Percentiles rank a stretch among this genome's conserved stretches.
Evolutionary conservation across 768 basidiomycete genomes (phyloP).

Genomic region (Trametes cinnabarina): DNA sequence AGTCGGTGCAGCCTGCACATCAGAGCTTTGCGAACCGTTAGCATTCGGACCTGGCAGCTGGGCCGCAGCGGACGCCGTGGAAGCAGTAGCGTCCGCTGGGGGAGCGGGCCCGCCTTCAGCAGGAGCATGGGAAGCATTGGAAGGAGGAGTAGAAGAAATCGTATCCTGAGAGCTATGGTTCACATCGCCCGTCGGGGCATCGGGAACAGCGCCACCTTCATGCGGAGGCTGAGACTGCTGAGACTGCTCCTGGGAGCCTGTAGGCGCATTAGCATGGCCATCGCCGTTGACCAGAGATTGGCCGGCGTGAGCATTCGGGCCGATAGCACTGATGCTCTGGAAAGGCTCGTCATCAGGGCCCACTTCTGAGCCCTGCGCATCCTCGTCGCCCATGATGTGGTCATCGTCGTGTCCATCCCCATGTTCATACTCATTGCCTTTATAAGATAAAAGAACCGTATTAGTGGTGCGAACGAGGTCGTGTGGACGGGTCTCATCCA

Average conservation of each 20-base stretch:
- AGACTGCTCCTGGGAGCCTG: slow-evolving; percentile 14
- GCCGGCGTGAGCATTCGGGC: slow-evolving; percentile 14
- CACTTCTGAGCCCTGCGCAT: slow-evolving; percentile 21
- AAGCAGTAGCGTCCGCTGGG: slow-evolving; percentile 33
- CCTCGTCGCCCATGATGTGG: slow-evolving; percentile 23
- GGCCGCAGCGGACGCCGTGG: slow-evolving; percentile 49
- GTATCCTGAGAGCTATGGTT: slow-evolving; percentile 16
- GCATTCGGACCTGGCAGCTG: slow-evolving; percentile 42
- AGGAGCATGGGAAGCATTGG: slow-evolving; percentile 25
- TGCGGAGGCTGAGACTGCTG: background rate
- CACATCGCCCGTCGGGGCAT: background rate
- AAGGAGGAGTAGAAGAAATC: slow-evolving; percentile 25
- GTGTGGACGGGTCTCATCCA: slow-evolving; percentile 31
- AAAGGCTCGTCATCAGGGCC: slow-evolving; percentile 22
- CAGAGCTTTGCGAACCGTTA: slow-evolving; percentile 37
- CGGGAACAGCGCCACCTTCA: slow-evolving; percentile 4
- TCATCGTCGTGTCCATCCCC: slow-evolving; percentile 23
- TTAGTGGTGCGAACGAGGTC: slow-evolving; percentile 57
- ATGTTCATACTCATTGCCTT: slow-evolving; percentile 45
- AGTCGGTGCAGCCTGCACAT: slow-evolving; percentile 21
- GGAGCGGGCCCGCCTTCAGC: slow-evolving; percentile 33
- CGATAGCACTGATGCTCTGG: slow-evolving; percentile 7
- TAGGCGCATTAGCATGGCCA: slow-evolving; percentile 12
- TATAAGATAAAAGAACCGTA: slow-evolving; percentile 49
- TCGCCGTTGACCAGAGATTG: slow-evolving; percentile 16